These are phyloP conservation scores for Emergomyces pasteurianus DNA, from an alignment of 2,329 filamentous ascomycete genomes.

Conservation along the genomic window DNA sequence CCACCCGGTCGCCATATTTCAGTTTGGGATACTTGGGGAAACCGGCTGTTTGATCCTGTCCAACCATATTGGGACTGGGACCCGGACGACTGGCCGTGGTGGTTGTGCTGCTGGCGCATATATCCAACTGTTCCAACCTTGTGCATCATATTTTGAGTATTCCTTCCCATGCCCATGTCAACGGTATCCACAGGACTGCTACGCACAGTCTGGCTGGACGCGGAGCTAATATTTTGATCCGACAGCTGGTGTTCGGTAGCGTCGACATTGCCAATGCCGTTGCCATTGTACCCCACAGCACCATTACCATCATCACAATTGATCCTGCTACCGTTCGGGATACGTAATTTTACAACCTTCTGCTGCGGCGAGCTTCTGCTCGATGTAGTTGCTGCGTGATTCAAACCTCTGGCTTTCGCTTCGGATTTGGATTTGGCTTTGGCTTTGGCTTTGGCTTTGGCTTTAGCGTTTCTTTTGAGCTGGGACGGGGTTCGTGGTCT, in stretches of 20 bases:
- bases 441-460: too few species aligned
- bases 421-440: not conserved
- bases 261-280: not conserved
- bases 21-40: not conserved
- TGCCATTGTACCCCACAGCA: not conserved
- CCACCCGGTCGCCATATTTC: not conserved
- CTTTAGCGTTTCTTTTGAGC: not conserved
- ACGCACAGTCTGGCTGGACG: not conserved
- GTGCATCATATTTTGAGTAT: not conserved
- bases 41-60: not conserved
- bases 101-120: not conserved
- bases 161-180: not conserved
- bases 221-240: not conserved
- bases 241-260: not conserved
- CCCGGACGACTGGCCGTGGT: not conserved
- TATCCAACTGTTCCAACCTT: not conserved
- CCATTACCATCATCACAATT: not conserved
- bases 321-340: not conserved
- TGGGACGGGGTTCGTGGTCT: not conserved
- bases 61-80: not conserved
- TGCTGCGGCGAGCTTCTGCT: not conserved
- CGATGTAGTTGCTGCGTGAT: not conserved
- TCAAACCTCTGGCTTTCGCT: not conserved
- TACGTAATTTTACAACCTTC: slow-evolving; percentile 1
- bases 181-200: not conserved